Conservation (phyloP, 306 rosid genomes). For the Fragaria vesca region DNA sequence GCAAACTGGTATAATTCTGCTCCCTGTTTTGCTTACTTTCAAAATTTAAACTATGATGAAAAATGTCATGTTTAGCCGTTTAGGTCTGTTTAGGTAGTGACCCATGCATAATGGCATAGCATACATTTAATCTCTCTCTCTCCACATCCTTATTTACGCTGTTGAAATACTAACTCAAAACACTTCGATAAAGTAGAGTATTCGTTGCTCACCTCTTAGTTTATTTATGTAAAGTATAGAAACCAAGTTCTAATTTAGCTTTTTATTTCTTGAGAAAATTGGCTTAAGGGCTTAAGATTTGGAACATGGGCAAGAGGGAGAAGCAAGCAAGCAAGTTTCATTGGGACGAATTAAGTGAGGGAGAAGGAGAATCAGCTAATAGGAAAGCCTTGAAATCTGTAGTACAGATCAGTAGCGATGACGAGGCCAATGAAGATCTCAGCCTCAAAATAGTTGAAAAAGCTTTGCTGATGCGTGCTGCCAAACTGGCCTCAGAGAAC, state of each 20-base stretch:
- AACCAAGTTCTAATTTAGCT: slow-evolving; percentile 18
- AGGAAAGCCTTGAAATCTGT: slow-evolving; percentile 21
- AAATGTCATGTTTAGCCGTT: background rate
- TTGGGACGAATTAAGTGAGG: slow-evolving; percentile 29
- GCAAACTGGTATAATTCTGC: slow-evolving; percentile 53
- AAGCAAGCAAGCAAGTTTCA: slow-evolving; percentile 39
- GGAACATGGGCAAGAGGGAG: slow-evolving; percentile 47
- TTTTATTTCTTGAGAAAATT: slow-evolving; percentile 4
- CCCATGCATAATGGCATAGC: background rate
- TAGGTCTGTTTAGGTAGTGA: background rate
- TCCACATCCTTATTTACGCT: no score
- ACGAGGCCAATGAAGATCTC: slow-evolving; percentile 75
- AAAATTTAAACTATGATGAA: background rate
- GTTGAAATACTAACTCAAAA: no score
- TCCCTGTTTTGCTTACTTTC: background rate
- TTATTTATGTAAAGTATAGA: background rate
- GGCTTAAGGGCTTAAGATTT: background rate
- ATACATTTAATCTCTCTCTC: background rate
- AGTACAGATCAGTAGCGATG: slow-evolving; percentile 39
- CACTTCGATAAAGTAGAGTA: background rate
- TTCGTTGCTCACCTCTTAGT: background rate
- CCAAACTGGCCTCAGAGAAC: slow-evolving; percentile 25
- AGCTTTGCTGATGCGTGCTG: slow-evolving; percentile 47
- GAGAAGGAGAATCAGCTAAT: slow-evolving; percentile 11
- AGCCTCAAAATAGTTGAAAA: slow-evolving; percentile 66